phyloP scores from a whole-genome alignment of 805 yeast species.

The Schwanniomyces vanrijiae region DNA sequence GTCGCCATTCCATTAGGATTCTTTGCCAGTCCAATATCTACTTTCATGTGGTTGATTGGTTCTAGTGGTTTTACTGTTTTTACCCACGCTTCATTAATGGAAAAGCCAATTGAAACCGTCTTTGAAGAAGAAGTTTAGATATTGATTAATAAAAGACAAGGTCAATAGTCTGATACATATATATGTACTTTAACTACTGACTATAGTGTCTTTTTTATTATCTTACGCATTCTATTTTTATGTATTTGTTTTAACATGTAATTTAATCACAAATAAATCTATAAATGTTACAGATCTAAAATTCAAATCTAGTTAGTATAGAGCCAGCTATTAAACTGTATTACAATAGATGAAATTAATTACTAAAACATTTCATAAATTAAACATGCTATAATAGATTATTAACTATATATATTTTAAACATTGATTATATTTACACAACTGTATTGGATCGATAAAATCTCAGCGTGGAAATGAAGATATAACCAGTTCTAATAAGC shows the following conservation, averaged over 20 bases:
- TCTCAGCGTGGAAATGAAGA: neutral
- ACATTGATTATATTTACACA: neutral
- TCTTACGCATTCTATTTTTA: too few species aligned
- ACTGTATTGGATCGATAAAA: neutral
- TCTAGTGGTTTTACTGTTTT: slow-evolving; percentile 77
- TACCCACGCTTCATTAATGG: slow-evolving; percentile 87
- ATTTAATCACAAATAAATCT: too few species aligned
- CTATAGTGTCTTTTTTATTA: too few species aligned
- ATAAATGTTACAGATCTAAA: too few species aligned
- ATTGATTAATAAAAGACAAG: slow-evolving; percentile 3
- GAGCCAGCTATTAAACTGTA: too few species aligned
- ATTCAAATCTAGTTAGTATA: too few species aligned
- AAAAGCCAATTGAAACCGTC: slow-evolving; percentile 93
- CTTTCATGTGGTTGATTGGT: slow-evolving; percentile 89
- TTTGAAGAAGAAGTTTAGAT: slow-evolving; percentile 72
- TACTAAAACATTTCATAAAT: slow-evolving; percentile 7
- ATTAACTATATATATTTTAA: slow-evolving; percentile 1
- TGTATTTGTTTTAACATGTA: too few species aligned
- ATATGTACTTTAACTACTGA: too few species aligned
- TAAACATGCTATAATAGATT: slow-evolving; percentile 11
- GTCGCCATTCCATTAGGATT: slow-evolving; percentile 80
- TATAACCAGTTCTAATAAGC: slow-evolving; percentile 1
- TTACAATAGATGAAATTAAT: neutral
- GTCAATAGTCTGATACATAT: neutral
- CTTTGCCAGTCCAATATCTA: slow-evolving; percentile 84